Conservation (phyloP, 805 yeast species). For the Sugiyamaella marilandica region DNA sequence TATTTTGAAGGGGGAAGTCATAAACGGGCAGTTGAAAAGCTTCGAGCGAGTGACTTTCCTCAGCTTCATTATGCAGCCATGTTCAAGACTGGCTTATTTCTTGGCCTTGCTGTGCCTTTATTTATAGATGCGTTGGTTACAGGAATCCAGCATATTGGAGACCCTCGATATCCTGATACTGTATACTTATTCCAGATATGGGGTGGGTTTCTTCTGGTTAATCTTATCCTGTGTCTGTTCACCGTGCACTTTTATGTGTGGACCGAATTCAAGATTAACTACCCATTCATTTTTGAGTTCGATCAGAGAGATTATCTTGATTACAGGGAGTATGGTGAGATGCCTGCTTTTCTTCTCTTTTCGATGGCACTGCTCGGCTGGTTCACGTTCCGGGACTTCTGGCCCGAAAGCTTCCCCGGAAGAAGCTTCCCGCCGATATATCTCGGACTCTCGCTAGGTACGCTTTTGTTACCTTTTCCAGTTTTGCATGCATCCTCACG, state of each 20-base stretch:
- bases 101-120: constrained; percentile 71
- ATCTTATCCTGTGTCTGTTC: constrained; percentile 58
- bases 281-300: constrained; percentile 87
- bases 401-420: constrained; percentile 57
- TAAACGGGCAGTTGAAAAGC: constrained; percentile 65
- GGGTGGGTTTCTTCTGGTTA: constrained; percentile 79
- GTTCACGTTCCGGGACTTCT: constrained; percentile 69
- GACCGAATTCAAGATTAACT: constrained; percentile 73
- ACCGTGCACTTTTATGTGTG: constrained; percentile 68
- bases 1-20: constrained; percentile 68
- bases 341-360: constrained; percentile 58
- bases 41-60: constrained; percentile 45
- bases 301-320: constrained; percentile 63
- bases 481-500: constrained; percentile 58
- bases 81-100: constrained; percentile 59
- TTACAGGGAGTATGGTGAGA: constrained; percentile 56
- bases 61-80: constrained; percentile 37
- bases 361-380: constrained; percentile 59
- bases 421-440: constrained; percentile 78
- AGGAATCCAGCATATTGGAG: constrained; percentile 43
- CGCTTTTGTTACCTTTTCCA: constrained; percentile 59
- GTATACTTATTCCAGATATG: constrained; percentile 72
- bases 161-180: constrained; percentile 49
- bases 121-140: constrained; percentile 52
- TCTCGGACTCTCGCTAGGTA: constrained; percentile 46